Evolutionary conservation across 345 rosid species (phyloP), one percentile per base, ranked within the genome.

Genomic region (Camelina laxa): DNA sequence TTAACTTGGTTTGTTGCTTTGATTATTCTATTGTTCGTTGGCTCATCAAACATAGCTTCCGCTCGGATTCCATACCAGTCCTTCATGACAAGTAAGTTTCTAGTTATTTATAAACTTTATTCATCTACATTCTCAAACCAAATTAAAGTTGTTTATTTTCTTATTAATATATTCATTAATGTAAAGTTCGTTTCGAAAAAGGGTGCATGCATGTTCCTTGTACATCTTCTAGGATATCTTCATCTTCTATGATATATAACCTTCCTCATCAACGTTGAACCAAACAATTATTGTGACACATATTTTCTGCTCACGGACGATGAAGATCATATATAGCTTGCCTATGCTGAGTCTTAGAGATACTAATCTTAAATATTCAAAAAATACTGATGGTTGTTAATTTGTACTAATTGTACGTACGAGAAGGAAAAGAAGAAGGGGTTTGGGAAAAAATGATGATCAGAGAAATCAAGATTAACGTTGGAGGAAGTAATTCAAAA

Each of bases 401-500:
- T 59, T 10, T 50, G 22, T n/a, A 56, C 9, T 56, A 30, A 8
- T 30, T 30, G 30, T 42, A 44, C 59, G 30, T 42, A 44, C 59
- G 55, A 9, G 59, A 71, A 71, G 68, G 12, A 36, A 13, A 49
- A 22, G 75, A 48, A 36, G 68, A 60, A 22, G 49, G 14, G 27
- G 50, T 36, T 49, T 36, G 68, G 68, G 68, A 36, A 49, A 57
- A 71, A 49, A 36, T 4, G 41, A 22, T 60, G 51, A 60, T 60
- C 16, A 54, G 41, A 50, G 51, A 71, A 2, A 60, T 49, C 50
- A 71, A 71, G 41, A 71, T 71, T 21, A 10, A 13, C 39, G 68
- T 5, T 60, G 75, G 67, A 35, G 48, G 75, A 19, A 71, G 75
- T 71, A 4, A 4, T 20, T 71, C 75, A 71, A n/a, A 58, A 27